Conservation (phyloP, 2,329 filamentous ascomycete species). For the Microdochium bolleyi region DNA sequence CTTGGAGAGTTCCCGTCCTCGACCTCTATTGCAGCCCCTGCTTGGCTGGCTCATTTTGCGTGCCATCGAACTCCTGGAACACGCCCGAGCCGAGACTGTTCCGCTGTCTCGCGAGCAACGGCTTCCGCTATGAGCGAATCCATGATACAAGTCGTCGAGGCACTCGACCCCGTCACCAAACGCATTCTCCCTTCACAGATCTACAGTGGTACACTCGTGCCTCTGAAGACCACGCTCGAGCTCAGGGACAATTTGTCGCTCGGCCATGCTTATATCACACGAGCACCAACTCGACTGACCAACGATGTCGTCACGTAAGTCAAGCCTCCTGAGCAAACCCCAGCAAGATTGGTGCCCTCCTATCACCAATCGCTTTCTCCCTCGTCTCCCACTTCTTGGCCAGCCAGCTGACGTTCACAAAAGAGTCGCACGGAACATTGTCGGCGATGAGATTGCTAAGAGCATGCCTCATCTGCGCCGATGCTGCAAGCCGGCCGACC, state of each 20-base stretch:
- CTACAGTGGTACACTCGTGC: constrained; percentile 35
- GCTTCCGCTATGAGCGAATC: constrained; percentile 23
- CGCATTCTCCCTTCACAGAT: constrained; percentile 20
- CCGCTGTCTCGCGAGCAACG: not conserved
- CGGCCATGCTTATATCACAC: constrained; percentile 61
- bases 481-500: constrained; percentile 63
- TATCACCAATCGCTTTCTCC: not conserved
- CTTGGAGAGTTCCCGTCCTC: not conserved
- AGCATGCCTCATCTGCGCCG: constrained; percentile 65
- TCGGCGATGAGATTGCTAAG: constrained; percentile 54
- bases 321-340: too few relatives aligned
- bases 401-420: constrained; percentile 18
- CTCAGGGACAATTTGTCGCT: constrained; percentile 49
- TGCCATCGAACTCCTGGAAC: not conserved
- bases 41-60: not conserved
- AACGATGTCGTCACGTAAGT: constrained; percentile 66
- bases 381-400: constrained; percentile 3
- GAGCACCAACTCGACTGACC: constrained; percentile 63
- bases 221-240: constrained; percentile 58
- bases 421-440: constrained; percentile 47
- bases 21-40: not conserved
- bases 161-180: constrained; percentile 25
- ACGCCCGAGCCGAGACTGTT: not conserved
- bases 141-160: constrained; percentile 26
- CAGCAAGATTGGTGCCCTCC: not conserved